Evolutionary conservation across 495 filamentous ascomycete genomes (phyloP).

Genomic region (Staphylotrichum longicolle): DNA sequence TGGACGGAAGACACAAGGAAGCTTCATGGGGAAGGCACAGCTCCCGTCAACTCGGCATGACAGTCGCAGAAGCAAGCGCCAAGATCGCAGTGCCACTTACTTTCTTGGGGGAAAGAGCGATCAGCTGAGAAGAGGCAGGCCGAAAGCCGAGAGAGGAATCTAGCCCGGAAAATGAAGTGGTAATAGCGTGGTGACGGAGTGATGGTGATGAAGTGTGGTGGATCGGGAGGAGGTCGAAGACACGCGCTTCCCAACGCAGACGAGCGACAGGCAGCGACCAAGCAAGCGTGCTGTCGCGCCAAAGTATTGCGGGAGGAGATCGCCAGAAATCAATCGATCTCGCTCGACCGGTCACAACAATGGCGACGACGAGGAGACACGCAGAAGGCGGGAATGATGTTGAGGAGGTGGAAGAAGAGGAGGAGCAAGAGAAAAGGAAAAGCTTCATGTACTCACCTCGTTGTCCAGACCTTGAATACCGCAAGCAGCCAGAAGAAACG

Average conservation of each 20-base stretch:
- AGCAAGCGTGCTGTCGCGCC: background rate
- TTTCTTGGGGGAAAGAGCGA: background rate
- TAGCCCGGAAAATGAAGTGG: too few species aligned
- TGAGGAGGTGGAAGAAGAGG: too few species aligned
- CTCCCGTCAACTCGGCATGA: too few species aligned
- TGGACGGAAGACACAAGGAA: too few species aligned
- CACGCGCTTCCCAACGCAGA: conserved; percentile 2
- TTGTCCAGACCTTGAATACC: background rate
- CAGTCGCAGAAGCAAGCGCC: too few species aligned
- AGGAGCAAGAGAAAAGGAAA: background rate
- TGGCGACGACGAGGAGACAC: background rate
- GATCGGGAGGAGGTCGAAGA: background rate
- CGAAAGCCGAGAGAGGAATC: background rate
- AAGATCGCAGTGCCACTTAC: background rate
- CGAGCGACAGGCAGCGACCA: background rate
- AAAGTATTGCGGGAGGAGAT: conserved; percentile 1
- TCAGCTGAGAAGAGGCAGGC: background rate
- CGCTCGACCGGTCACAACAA: background rate
- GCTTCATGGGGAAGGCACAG: too few species aligned
- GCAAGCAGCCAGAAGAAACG: background rate
- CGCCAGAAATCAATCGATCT: background rate
- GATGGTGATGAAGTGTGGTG: background rate
- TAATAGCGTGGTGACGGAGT: too few species aligned
- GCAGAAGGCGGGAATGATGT: too few species aligned
- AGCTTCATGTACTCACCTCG: too few species aligned